Conservation (phyloP, 768 basidiomycete genomes). For the Trametes gibbosa region DNA sequence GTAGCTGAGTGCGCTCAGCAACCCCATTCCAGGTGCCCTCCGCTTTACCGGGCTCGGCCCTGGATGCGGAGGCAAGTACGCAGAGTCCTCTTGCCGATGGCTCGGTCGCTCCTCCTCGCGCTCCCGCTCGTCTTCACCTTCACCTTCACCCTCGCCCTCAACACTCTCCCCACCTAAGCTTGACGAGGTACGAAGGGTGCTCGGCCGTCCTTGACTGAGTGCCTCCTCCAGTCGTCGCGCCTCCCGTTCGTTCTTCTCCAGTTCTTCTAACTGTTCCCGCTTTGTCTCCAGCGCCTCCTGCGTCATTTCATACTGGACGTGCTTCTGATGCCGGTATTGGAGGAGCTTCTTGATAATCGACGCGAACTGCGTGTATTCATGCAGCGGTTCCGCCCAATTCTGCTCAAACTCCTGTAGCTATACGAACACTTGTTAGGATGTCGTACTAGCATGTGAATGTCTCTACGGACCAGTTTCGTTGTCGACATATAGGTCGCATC, state of each 20-base stretch:
- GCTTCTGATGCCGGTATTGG: conserved; percentile 95
- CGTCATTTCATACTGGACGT: conserved; percentile 97
- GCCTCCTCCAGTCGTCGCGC: conserved; percentile 88
- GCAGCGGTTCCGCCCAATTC: conserved; percentile 92
- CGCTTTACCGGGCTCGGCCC: conserved; percentile 66
- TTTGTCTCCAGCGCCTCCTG: conserved; percentile 86
- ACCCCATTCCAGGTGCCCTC: conserved; percentile 75
- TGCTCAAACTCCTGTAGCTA: conserved; percentile 94
- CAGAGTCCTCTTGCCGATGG: conserved; percentile 34
- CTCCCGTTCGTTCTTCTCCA: conserved; percentile 92
- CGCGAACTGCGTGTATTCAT: conserved; percentile 95
- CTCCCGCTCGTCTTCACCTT: conserved; percentile 28
- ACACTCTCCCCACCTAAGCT: conserved; percentile 16
- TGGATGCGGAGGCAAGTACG: conserved; percentile 74
- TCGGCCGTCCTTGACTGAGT: conserved; percentile 37
- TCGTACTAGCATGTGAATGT: not conserved
- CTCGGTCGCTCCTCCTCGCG: conserved; percentile 35
- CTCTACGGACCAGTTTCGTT: conserved; percentile 67
- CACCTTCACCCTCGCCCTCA: conserved; percentile 21
- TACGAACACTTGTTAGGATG: not conserved
- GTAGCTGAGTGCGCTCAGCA: conserved; percentile 89
- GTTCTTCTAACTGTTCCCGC: conserved; percentile 78
- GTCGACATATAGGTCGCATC: conserved; percentile 94
- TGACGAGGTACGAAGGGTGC: conserved; percentile 20
- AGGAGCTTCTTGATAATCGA: conserved; percentile 92